Percentiles rank a stretch among this genome's conserved stretches.
Conservation (phyloP, 768 basidiomycete species). For the Multifurca ochricompacta region DNA sequence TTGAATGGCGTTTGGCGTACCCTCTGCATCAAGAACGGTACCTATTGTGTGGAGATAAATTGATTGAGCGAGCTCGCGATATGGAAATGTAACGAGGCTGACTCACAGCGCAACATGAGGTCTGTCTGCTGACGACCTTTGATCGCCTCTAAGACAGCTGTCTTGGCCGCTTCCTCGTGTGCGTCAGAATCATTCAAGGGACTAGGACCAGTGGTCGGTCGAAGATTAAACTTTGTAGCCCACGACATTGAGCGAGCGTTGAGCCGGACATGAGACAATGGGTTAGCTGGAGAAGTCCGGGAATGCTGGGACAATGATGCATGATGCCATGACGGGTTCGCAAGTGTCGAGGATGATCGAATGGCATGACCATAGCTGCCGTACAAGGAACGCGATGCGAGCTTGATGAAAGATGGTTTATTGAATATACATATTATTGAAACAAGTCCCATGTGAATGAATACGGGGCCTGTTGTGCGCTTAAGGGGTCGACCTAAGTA, state of each 20-base stretch:
- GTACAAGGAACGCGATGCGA: constrained; percentile 1
- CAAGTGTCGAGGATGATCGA: constrained; percentile 5
- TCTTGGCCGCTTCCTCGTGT: constrained; percentile 65
- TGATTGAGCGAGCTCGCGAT: constrained; percentile 21
- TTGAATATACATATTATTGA: constrained; percentile 25
- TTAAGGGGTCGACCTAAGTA: no score
- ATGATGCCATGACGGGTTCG: constrained; percentile 12
- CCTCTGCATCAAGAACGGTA: constrained; percentile 80
- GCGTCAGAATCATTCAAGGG: constrained; percentile 23
- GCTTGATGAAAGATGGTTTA: constrained; percentile 24
- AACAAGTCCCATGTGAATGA: constrained; percentile 30
- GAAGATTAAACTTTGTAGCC: constrained; percentile 26
- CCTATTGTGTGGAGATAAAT: constrained; percentile 41
- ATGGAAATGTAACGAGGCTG: constrained; percentile 14
- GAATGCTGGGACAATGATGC: constrained; percentile 3
- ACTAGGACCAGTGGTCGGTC: constrained; percentile 13
- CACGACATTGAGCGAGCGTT: constrained; percentile 23
- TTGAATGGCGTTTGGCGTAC: constrained; percentile 30
- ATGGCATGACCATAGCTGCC: constrained; percentile 6
- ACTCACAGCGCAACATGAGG: constrained; percentile 85
- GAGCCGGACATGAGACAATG: neutral
- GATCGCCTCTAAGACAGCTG: constrained; percentile 74
- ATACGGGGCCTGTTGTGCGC: constrained; percentile 14
- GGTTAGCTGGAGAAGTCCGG: neutral
- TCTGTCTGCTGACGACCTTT: constrained; percentile 84